A percentile compares a stretch with the other conserved stretches of the same genome.
Evolutionary conservation across 2,329 filamentous ascomycete species (phyloP).

Genomic region (Pseudofabraea citricarpa): DNA sequence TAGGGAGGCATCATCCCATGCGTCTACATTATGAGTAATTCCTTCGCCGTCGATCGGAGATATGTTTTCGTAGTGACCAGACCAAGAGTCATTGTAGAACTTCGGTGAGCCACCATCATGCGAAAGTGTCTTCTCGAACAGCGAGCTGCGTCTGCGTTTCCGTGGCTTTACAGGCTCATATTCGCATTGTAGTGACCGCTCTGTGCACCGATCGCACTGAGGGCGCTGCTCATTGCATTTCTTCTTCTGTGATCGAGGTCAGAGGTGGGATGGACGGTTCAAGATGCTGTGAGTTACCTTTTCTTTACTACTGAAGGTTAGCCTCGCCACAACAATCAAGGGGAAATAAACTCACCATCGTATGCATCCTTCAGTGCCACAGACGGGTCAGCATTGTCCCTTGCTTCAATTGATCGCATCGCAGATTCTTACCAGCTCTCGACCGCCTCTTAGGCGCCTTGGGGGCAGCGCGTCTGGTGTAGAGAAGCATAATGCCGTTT

Average conservation of each 20-base stretch:
- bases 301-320: conserved; percentile 25
- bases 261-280: conserved; percentile 3
- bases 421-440: conserved; percentile 44
- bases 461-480: conserved; percentile 51
- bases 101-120: conserved; percentile 12
- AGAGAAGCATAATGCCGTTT: conserved; percentile 45
- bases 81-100: conserved; percentile 18
- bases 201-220: conserved; percentile 25
- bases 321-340: background rate
- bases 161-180: conserved; percentile 28
- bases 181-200: conserved; percentile 23
- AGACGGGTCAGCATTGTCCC: conserved; percentile 10
- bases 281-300: conserved; percentile 20
- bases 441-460: conserved; percentile 55
- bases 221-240: conserved; percentile 28
- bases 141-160: conserved; percentile 19
- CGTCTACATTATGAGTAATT: conserved; percentile 7
- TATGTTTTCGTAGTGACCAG: conserved; percentile 13
- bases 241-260: conserved; percentile 23
- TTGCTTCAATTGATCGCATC: background rate
- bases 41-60: conserved; percentile 6
- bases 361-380: conserved; percentile 22
- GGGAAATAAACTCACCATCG: conserved; percentile 21
- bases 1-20: conserved; percentile 17
- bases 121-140: conserved; percentile 19